These are phyloP conservation scores for Fusarium palustre DNA, from an alignment of 2,329 filamentous ascomycete species.

Conservation along the genomic window DNA sequence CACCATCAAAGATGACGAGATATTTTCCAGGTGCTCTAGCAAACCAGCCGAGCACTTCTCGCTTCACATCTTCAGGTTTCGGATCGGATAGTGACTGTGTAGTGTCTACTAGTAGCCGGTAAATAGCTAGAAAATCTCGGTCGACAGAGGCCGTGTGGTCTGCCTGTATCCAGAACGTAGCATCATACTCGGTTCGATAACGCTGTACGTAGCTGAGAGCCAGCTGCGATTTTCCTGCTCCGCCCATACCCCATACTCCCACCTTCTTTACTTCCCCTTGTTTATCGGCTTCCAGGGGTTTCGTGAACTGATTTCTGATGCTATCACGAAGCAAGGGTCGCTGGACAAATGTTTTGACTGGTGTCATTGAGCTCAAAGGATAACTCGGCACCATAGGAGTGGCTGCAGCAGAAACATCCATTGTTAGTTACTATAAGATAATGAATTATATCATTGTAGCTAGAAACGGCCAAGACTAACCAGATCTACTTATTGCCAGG, in stretches of 20 bases:
- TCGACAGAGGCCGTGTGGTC: neutral
- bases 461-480: neutral
- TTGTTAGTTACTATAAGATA: neutral
- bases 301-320: neutral
- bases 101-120: too few relatives aligned
- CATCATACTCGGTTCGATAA: neutral
- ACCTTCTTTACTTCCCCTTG: neutral
- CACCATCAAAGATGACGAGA: too few relatives aligned
- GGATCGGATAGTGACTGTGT: too few relatives aligned
- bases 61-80: too few relatives aligned
- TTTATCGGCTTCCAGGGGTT: neutral
- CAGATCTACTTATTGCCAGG: neutral
- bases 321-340: neutral
- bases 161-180: neutral
- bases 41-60: too few relatives aligned
- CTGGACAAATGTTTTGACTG: neutral
- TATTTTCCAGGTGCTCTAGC: too few relatives aligned
- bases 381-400: neutral
- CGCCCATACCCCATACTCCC: conserved; percentile 1
- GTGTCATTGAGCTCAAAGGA: conserved; percentile 3
- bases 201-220: neutral
- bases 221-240: neutral
- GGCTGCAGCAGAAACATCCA: neutral
- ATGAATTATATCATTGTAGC: neutral
- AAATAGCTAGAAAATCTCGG: neutral